Evolutionary conservation across 768 basidiomycete genomes (phyloP).

Genomic region (Podaxis carcinomalis): DNA sequence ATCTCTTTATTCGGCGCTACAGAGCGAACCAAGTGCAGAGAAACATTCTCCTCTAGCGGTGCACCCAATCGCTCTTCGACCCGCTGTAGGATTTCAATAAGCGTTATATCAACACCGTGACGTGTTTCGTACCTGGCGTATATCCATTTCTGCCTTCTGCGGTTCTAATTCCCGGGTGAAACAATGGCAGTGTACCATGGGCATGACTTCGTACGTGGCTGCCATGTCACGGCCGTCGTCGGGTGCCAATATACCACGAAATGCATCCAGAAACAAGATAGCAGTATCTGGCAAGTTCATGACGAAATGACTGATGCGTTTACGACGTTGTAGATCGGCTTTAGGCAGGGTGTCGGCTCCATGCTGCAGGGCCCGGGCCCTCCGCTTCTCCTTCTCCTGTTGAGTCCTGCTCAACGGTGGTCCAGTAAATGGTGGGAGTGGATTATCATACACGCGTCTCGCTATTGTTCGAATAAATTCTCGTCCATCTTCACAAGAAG

Average conservation of each 20-base stretch:
- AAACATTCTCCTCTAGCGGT: conserved; percentile 43
- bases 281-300: conserved; percentile 98
- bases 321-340: conserved; percentile 26
- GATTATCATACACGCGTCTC: conserved; percentile 48
- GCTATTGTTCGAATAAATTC: conserved; percentile 72
- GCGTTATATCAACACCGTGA: conserved; percentile 9
- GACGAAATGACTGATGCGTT: conserved; percentile 79
- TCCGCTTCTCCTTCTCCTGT: conserved; percentile 35
- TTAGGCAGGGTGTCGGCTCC: conserved; percentile 21
- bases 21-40: conserved; percentile 76
- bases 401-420: conserved; percentile 44
- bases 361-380: conserved; percentile 14
- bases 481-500: conserved; percentile 81
- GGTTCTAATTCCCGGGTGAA: conserved; percentile 83
- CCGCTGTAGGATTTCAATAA: conserved; percentile 41
- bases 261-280: conserved; percentile 85
- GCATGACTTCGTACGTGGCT: conserved; percentile 61
- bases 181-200: conserved; percentile 93
- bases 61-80: conserved; percentile 64
- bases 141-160: conserved; percentile 69
- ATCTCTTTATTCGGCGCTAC: conserved; percentile 97
- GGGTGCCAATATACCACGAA: conserved; percentile 61
- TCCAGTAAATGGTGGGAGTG: conserved; percentile 59
- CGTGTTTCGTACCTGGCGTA: conserved; percentile 59
- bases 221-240: conserved; percentile 31